phyloP scores from a whole-genome alignment of 225 moss, liverwort and hornwort genomes.

The Climacium dendroides region DNA sequence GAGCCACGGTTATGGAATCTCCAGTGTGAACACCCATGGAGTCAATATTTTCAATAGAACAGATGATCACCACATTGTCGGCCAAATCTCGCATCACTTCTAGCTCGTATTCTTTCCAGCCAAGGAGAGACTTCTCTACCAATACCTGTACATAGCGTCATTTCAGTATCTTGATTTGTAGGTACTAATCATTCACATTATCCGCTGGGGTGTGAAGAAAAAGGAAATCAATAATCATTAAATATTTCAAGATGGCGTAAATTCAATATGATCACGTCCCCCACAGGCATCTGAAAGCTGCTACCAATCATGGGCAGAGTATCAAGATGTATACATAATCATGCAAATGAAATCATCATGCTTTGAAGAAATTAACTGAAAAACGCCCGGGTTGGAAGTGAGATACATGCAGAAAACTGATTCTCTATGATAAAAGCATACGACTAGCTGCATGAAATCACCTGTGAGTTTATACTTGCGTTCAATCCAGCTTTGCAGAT shows the following conservation, averaged over 20 bases:
- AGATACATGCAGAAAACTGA: neutral
- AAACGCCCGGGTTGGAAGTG: neutral
- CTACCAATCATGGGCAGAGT: neutral
- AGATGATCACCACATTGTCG: slow-evolving; percentile 94
- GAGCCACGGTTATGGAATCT: slow-evolving; percentile 96
- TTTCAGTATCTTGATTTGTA: neutral
- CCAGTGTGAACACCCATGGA: slow-evolving; percentile 97
- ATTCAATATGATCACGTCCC: neutral
- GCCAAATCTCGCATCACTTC: slow-evolving; percentile 98
- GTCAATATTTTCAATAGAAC: slow-evolving; percentile 96
- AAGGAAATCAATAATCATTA: neutral
- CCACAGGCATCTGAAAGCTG: neutral
- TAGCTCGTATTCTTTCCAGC: slow-evolving; percentile 97
- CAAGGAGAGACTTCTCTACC: slow-evolving; percentile 89
- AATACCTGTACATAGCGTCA: slow-evolving; percentile 24
- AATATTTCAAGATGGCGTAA: neutral
- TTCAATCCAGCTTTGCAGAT: slow-evolving; percentile 81
- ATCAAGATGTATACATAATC: neutral
- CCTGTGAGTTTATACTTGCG: slow-evolving; percentile 82
- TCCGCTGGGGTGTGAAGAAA: neutral
- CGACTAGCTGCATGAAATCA: neutral
- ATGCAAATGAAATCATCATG: neutral
- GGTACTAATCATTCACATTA: neutral
- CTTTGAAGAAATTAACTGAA: neutral
- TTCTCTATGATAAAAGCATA: neutral